Conservation (phyloP, 441 rosid species). For the Mallotus japonicus region DNA sequence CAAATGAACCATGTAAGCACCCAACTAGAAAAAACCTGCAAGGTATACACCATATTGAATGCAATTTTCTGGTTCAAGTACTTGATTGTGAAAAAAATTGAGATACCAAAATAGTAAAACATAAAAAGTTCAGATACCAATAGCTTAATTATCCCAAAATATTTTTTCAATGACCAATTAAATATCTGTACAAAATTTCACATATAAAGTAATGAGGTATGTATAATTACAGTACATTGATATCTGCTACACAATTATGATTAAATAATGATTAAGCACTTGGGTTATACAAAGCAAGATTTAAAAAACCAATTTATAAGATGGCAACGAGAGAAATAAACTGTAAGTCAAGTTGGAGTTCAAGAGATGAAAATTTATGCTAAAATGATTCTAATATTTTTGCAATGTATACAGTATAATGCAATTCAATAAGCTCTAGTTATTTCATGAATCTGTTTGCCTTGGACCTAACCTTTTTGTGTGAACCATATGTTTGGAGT, state of each 20-base stretch:
- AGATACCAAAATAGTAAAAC: no score
- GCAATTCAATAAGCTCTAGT: background rate
- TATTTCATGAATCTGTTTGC: background rate
- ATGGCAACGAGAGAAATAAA: background rate
- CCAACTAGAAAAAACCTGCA: no score
- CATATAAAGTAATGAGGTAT: background rate
- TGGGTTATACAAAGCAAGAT: background rate
- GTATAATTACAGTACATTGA: background rate
- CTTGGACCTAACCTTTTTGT: background rate
- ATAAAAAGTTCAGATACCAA: no score
- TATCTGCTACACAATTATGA: background rate
- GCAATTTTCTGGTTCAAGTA: no score
- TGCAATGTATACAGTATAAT: background rate
- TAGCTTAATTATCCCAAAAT: no score
- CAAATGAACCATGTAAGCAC: no score
- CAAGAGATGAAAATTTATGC: background rate
- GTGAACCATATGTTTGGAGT: conserved; percentile 1
- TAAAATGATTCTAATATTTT: background rate
- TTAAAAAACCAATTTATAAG: background rate
- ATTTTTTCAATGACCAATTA: no score
- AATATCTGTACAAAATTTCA: background rate
- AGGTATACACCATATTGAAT: no score
- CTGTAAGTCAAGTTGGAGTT: background rate
- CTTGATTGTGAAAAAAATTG: no score
- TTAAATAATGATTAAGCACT: no score